Conservation (phyloP, 139 green algal genomes). For the Tetraselmis chui region DNA sequence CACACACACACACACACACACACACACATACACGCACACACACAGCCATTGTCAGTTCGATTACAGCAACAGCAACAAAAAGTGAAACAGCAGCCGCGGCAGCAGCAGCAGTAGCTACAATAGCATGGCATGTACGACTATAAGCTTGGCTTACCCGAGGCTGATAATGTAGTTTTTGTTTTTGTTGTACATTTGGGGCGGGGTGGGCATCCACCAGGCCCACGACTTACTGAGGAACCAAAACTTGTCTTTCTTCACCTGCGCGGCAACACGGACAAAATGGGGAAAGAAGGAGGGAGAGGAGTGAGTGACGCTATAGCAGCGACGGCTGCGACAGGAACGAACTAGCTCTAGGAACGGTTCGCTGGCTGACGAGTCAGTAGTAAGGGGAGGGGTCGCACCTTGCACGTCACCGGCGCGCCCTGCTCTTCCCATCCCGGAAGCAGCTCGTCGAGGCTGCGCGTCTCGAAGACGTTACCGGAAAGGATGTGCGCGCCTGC, state of each 20-base stretch:
- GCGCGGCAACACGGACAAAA: neutral
- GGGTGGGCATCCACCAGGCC: conserved; percentile 44
- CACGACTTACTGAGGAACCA: conserved; percentile 31
- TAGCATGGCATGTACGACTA: conserved; percentile 1
- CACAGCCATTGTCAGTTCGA: neutral
- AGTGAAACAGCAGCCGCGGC: neutral
- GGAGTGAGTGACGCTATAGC: too few species aligned
- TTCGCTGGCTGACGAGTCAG: too few species aligned
- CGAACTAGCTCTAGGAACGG: too few species aligned
- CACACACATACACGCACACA: neutral
- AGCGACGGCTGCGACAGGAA: too few species aligned
- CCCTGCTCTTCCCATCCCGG: conserved; percentile 65
- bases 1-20: too few species aligned
- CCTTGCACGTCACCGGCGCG: neutral
- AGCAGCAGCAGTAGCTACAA: neutral
- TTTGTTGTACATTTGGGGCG: conserved; percentile 73
- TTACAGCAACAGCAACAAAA: conserved; percentile 10
- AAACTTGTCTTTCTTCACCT: conserved; percentile 40
- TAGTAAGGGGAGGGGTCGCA: neutral
- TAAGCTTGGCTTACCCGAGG: conserved; percentile 39
- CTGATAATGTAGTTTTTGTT: conserved; percentile 82
- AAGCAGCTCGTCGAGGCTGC: conserved; percentile 79
- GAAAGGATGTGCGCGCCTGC: conserved; percentile 78
- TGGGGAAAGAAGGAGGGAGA: too few species aligned
- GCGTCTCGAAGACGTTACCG: conserved; percentile 82